Base-by-base conservation (phyloP, 345 rosid species). In the Erucastrum elatum region DNA sequence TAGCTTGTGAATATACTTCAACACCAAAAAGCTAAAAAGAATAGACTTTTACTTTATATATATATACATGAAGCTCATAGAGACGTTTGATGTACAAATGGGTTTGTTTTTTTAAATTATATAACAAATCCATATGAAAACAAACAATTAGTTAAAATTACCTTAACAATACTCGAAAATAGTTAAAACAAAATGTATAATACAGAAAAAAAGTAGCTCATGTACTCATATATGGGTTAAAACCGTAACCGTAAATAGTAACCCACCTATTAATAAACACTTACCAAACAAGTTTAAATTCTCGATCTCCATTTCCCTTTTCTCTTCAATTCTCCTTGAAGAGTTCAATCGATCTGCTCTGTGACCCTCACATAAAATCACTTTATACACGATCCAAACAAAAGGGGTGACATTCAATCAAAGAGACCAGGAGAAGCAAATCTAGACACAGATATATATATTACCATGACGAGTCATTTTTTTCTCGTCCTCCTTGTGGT, bases 261-360 rank as follows among this genome's bases (percentile, higher is more conserved):
- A 61, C 70, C 17, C 30, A 12, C 64, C 70, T 25, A 34, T 34
- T 34, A 60, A 31, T 44, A 58, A 44, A 68, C 2, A 75, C 31
- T 2, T 9, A 44, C 13, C 41, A 61, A 62, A 31, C 75, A 77
- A 53, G 21, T 70, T 64, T 64, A 71, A 71, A 65, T 78, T 71
- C 51, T 5, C 51, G 56, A 64, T 26, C 65, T 70, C 66, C 33
- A 33, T 68, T 61, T 25, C 55, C 60, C 61, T 61, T 61, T 64
- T 68, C 55, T 26, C 25, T 77, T 70, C 7, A 34, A 4, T 70
- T 51, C 6, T 49, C 30, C n/a, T 62, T n/a, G 63, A 68, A 53
- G 15, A 29, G 16, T 76, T 69, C 29, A n/a, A 34, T 27, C 10
- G 13, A 70, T 63, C 21, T 62, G 2, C 41, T 51, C 9, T 55